Evolutionary conservation across 345 rosid genomes (phyloP).

Genomic region (Citrus glauca): DNA sequence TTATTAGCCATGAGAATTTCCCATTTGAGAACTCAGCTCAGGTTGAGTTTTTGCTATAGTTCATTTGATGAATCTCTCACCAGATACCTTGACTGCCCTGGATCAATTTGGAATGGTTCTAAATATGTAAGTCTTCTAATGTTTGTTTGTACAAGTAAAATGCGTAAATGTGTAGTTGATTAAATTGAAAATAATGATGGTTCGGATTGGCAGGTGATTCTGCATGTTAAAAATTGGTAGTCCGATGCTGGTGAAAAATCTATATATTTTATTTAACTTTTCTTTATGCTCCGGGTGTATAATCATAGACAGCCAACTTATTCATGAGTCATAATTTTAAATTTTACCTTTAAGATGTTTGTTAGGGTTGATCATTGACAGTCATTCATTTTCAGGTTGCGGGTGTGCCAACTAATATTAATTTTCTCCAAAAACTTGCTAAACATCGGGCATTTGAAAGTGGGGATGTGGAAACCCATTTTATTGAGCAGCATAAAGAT

Average conservation of each 20-base stretch:
- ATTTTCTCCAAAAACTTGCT: conserved; percentile 75
- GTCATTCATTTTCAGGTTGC: conserved; percentile 62
- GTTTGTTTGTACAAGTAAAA: not conserved
- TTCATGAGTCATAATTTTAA: not conserved
- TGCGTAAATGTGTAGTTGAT: not conserved
- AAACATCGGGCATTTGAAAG: conserved; percentile 65
- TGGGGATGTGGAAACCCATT: conserved; percentile 92
- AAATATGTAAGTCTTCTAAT: not conserved
- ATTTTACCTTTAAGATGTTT: not conserved
- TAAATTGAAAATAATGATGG: not conserved
- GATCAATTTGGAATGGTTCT: conserved; percentile 1
- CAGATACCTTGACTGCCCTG: not conserved
- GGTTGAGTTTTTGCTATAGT: not conserved
- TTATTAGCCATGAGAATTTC: not conserved
- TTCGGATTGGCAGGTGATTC: not conserved
- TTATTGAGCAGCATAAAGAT: conserved; percentile 71
- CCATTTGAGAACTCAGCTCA: conserved; percentile 5
- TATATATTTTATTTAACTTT: too few species aligned
- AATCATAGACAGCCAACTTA: not conserved
- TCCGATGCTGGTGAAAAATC: not conserved
- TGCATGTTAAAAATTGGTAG: not conserved
- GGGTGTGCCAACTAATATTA: conserved; percentile 90
- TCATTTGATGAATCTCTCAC: conserved; percentile 1
- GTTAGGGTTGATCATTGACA: conserved; percentile 6
- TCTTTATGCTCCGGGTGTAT: too few species aligned